These are phyloP conservation scores for Leccinum longicurvipes DNA, from an alignment of 768 basidiomycete genomes.

Conservation along the genomic window DNA sequence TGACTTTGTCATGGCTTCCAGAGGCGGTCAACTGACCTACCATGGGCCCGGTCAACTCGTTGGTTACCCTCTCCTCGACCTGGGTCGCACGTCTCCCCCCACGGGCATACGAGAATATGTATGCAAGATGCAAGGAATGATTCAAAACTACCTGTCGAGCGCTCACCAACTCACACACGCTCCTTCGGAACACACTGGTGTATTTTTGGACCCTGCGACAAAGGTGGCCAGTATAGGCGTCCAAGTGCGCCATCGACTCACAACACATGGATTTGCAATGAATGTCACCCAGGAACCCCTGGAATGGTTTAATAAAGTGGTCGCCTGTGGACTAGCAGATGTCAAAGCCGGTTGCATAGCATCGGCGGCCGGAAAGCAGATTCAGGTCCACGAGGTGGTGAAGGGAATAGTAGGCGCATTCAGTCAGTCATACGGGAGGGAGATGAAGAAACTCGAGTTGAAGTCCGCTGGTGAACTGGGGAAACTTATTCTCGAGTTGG, in stretches of 20 bases:
- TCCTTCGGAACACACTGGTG: conserved; percentile 82
- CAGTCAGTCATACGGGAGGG: conserved; percentile 45
- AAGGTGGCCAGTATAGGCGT: conserved; percentile 97
- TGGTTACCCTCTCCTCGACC: conserved; percentile 91
- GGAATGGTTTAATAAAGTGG: conserved; percentile 81
- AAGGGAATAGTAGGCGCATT: conserved; percentile 47
- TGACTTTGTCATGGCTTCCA: conserved; percentile 75
- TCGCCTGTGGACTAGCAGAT: conserved; percentile 87
- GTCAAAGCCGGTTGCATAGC: conserved; percentile 75
- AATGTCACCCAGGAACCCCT: conserved; percentile 83
- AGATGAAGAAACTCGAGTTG: conserved; percentile 43
- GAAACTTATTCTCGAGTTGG: conserved; percentile 44
- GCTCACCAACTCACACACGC: conserved; percentile 55
- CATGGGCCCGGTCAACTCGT: conserved; percentile 98
- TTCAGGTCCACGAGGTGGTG: conserved; percentile 51
- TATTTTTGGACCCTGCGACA: conserved; percentile 74
- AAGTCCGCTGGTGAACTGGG: conserved; percentile 45
- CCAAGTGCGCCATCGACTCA: conserved; percentile 90
- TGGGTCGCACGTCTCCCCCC: conserved; percentile 72
- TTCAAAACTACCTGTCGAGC: conserved; percentile 60
- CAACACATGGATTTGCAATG: conserved; percentile 91
- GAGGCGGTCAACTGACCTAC: conserved; percentile 94
- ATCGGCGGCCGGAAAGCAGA: conserved; percentile 35
- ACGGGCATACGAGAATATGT: conserved; percentile 79
- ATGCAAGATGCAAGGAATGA: conserved; percentile 70